A percentile compares a stretch with the other conserved stretches of the same genome.
Conservation (phyloP, 2,329 filamentous ascomycete genomes). For the Penicillium corylophilum region DNA sequence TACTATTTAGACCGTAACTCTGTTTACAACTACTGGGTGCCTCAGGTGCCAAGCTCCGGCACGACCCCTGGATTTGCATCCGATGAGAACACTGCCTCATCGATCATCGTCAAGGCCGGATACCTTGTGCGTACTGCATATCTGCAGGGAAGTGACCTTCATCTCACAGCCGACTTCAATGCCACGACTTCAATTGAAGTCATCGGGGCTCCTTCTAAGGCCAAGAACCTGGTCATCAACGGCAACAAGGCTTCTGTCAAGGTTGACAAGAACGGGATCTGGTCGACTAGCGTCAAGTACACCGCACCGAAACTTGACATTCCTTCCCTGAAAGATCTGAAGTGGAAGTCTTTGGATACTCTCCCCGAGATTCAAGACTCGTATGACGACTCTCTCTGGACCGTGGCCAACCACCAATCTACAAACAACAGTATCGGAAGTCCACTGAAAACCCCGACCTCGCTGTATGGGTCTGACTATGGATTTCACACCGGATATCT, state of each 20-base stretch:
- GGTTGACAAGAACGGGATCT: conserved; percentile 46
- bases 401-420: conserved; percentile 54
- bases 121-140: conserved; percentile 51
- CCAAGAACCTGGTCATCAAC: conserved; percentile 64
- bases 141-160: conserved; percentile 56
- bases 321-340: conserved; percentile 57
- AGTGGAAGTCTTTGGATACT: conserved; percentile 69
- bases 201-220: conserved; percentile 58
- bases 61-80: conserved; percentile 33
- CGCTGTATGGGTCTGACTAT: conserved; percentile 70
- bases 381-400: conserved; percentile 72
- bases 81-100: conserved; percentile 29
- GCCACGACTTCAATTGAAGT: conserved; percentile 66
- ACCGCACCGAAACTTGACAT: conserved; percentile 52
- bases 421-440: conserved; percentile 60
- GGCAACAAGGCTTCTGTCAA: conserved; percentile 46
- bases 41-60: conserved; percentile 33
- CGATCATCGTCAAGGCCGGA: conserved; percentile 44
- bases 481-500: conserved; percentile 69
- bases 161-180: conserved; percentile 71
- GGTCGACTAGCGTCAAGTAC: conserved; percentile 55
- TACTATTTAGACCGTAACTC: conserved; percentile 50
- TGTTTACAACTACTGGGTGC: conserved; percentile 48
- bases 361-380: conserved; percentile 64
- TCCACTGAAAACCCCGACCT: conserved; percentile 61